These are phyloP conservation scores for Starmerella ratchasimensis DNA, from an alignment of 805 yeast species.

Conservation along the genomic window DNA sequence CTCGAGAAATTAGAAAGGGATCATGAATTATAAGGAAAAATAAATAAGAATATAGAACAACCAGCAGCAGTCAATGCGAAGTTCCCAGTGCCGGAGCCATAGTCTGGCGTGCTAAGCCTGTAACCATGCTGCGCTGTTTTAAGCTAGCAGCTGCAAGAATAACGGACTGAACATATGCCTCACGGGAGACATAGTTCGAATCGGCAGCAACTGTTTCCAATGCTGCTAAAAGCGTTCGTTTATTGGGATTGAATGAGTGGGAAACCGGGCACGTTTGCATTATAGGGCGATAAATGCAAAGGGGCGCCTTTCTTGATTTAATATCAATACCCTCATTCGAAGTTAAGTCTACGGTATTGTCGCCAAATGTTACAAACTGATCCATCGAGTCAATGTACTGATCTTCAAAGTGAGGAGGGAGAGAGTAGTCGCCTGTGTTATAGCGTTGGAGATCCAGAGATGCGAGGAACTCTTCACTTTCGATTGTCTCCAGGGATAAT, in stretches of 20 bases:
- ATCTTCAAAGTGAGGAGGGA: too few species aligned
- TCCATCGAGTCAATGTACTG: too few species aligned
- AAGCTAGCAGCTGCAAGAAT: constrained; percentile 22
- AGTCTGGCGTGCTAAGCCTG: constrained; percentile 26
- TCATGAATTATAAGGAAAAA: neutral
- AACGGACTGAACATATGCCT: constrained; percentile 19
- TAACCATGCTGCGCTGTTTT: constrained; percentile 21
- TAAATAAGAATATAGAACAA: neutral
- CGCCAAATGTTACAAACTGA: neutral
- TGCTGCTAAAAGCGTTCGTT: constrained; percentile 21
- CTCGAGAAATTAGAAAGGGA: too few species aligned
- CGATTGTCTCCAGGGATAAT: too few species aligned
- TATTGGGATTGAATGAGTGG: constrained; percentile 18
- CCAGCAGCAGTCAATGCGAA: constrained; percentile 1
- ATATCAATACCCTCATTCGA: neutral
- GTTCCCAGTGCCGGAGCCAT: constrained; percentile 18
- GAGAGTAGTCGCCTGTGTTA: too few species aligned
- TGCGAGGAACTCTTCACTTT: too few species aligned
- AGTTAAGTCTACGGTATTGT: neutral
- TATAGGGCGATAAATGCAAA: constrained; percentile 6
- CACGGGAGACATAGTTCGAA: constrained; percentile 11
- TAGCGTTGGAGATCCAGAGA: too few species aligned
- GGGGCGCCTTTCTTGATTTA: too few species aligned
- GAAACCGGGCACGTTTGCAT: neutral
- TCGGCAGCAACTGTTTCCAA: constrained; percentile 21